Percentiles rank a stretch among this genome's conserved stretches.
These are phyloP conservation scores for Syncephalastrum racemosum DNA, from an alignment of 371 early-diverging fungal species.

Conservation along the genomic window DNA sequence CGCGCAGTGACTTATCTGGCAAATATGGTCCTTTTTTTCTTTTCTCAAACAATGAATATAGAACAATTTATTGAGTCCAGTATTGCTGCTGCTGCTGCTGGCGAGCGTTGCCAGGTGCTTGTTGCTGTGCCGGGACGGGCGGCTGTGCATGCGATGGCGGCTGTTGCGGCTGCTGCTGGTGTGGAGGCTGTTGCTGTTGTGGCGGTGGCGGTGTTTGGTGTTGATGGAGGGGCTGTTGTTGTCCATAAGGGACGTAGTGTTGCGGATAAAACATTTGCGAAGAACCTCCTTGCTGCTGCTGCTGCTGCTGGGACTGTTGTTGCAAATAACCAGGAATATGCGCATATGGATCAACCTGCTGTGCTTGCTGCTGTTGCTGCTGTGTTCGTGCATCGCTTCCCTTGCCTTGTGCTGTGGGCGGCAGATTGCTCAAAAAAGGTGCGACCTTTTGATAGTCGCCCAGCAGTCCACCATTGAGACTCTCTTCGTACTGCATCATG, in stretches of 20 bases:
- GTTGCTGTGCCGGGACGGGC: too few relatives aligned
- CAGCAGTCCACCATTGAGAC: slow-evolving; percentile 23
- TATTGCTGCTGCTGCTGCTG: slow-evolving; percentile 14
- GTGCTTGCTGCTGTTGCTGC: neutral
- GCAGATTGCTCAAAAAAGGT: slow-evolving; percentile 8
- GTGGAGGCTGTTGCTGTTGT: slow-evolving; percentile 9
- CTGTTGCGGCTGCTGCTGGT: slow-evolving; percentile 13
- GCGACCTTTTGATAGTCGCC: slow-evolving; percentile 45
- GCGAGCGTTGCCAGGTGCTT: neutral
- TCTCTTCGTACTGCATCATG: slow-evolving; percentile 5
- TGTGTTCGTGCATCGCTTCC: neutral
- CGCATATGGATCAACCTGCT: neutral
- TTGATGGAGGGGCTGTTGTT: slow-evolving; percentile 14
- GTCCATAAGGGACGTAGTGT: slow-evolving; percentile 14
- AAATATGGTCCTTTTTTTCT: too few relatives aligned
- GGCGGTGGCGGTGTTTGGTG: slow-evolving; percentile 15
- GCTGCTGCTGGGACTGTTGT: slow-evolving; percentile 17
- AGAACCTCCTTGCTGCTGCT: slow-evolving; percentile 15
- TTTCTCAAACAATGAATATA: too few relatives aligned
- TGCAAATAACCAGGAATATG: neutral
- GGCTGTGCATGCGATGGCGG: neutral
- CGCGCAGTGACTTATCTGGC: too few relatives aligned
- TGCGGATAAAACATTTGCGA: slow-evolving; percentile 12
- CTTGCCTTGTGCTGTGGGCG: neutral
- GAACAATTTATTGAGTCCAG: slow-evolving; percentile 14